Base-by-base conservation (phyloP, 177 flowering plant genomes). In the Vitis hybrid region DNA sequence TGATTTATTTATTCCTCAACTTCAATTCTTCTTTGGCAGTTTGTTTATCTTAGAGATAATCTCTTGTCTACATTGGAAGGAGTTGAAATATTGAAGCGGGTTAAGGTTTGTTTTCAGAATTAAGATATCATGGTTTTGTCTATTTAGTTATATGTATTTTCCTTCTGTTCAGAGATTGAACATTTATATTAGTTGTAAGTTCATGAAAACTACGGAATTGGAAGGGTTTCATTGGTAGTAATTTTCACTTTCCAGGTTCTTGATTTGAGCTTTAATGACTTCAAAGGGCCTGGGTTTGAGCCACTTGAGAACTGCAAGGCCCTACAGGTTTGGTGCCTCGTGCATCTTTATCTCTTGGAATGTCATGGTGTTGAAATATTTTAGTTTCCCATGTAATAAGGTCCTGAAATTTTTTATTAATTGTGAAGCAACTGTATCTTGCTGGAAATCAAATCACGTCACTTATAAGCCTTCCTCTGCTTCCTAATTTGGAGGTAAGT, bases 371-470 rank as follows among this genome's bases (percentile, higher is more conserved):
- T 5, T 51, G 19, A 14, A n/a, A 57, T 14, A 34, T 3, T 54
- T 55, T 26, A 50, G 2, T 10, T 66, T 34, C 19, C 12, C 31
- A 45, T 39, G n/a, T 49, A 20, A 5, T 22, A 53, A 34, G 61
- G 56, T 52, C 39, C 52, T 74, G 63, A 75, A 65, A 22, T 34
- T 15, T 48, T 49, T 63, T 75, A 61, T 69, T 63, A 31, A 70
- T 67, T 54, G 14, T 83, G 73, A 79, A 96, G 99, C 99, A 96
- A 96, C 84, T 96, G 2, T 96, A 96, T 78, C 97, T 96, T 72
- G 99, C 99, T 79, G 99, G 99, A 59, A 96, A 96, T 78, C 97
- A 96, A 78, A 93, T 96, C 67, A 89, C 95, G 31, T 96, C 99
- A 49, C 90, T 96, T 62, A 81, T 67, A 54, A 92, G 93, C 80